Conservation (phyloP, 352 stramenopile genomes). For the Pythium chondricola region DNA sequence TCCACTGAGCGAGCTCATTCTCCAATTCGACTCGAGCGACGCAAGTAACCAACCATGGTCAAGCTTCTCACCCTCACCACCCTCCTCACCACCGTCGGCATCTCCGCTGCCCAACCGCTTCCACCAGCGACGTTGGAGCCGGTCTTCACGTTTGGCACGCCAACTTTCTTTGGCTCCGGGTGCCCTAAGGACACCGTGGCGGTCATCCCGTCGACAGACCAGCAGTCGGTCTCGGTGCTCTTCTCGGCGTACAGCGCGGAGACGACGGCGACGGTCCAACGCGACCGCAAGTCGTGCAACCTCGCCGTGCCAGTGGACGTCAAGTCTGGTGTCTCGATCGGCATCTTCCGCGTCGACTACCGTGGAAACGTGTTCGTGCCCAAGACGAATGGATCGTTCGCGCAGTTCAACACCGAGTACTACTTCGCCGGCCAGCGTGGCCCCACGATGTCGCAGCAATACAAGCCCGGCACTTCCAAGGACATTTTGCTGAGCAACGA, state of each 20-base stretch:
- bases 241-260: conserved; percentile 26
- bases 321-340: conserved; percentile 18
- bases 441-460: conserved; percentile 25
- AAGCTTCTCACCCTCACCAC: background rate
- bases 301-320: conserved; percentile 36
- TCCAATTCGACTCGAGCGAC: background rate
- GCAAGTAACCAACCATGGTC: background rate
- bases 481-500: conserved; percentile 44
- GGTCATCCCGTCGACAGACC: conserved; percentile 21
- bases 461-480: conserved; percentile 23
- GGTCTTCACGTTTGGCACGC: conserved; percentile 18
- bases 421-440: conserved; percentile 46
- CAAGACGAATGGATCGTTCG: conserved; percentile 23
- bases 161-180: conserved; percentile 26
- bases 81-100: background rate
- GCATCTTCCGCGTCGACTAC: conserved; percentile 40
- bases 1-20: background rate
- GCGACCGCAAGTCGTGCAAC: conserved; percentile 32
- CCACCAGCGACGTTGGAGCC: conserved; percentile 1
- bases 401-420: conserved; percentile 48
- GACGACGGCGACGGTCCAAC: conserved; percentile 14
- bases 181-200: conserved; percentile 24
- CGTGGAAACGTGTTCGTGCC: conserved; percentile 38
- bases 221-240: conserved; percentile 28
- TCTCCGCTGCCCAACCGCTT: background rate